These are phyloP conservation scores for Pontederia crassipes DNA, from an alignment of 176 grass and related monocot genomes.

Conservation along the genomic window DNA sequence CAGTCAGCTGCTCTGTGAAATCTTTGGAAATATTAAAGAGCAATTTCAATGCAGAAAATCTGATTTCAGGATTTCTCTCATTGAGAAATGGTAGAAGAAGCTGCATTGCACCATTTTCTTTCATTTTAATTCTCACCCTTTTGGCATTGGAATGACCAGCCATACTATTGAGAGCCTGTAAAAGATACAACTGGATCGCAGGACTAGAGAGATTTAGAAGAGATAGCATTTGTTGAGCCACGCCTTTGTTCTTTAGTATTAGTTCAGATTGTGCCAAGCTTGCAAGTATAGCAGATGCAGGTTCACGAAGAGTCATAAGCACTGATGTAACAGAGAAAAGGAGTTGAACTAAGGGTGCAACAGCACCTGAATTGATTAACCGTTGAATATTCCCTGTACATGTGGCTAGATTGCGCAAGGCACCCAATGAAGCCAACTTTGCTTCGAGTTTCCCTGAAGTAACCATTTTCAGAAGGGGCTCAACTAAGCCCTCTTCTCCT, in stretches of 20 bases:
- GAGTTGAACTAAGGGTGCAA: slow-evolving; percentile 53
- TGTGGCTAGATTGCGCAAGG: slow-evolving; percentile 62
- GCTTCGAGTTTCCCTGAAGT: slow-evolving; percentile 75
- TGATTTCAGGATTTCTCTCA: slow-evolving; percentile 48
- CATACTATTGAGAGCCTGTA: slow-evolving; percentile 77
- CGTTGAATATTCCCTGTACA: slow-evolving; percentile 44
- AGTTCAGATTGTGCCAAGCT: slow-evolving; percentile 56
- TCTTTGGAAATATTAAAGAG: slow-evolving; percentile 73
- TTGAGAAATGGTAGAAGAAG: slow-evolving; percentile 73
- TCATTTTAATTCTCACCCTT: slow-evolving; percentile 61
- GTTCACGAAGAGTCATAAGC: slow-evolving; percentile 73
- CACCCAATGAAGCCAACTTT: slow-evolving; percentile 57
- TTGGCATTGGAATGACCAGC: slow-evolving; percentile 48
- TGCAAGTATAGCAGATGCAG: slow-evolving; percentile 66
- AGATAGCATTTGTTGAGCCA: slow-evolving; percentile 67
- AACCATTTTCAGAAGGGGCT: slow-evolving; percentile 76
- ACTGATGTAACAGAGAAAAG: slow-evolving; percentile 86
- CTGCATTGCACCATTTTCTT: slow-evolving; percentile 60
- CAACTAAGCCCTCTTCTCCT: slow-evolving; percentile 57
- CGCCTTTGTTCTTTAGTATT: slow-evolving; percentile 56
- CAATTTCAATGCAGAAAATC: slow-evolving; percentile 46
- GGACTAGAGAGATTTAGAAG: slow-evolving; percentile 61
- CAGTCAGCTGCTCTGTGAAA: slow-evolving; percentile 40
- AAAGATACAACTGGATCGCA: slow-evolving; percentile 69
- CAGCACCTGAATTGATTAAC: slow-evolving; percentile 53